Base-by-base conservation (phyloP, 148 eudicot genomes). In the Fagopyrum tataricum region DNA sequence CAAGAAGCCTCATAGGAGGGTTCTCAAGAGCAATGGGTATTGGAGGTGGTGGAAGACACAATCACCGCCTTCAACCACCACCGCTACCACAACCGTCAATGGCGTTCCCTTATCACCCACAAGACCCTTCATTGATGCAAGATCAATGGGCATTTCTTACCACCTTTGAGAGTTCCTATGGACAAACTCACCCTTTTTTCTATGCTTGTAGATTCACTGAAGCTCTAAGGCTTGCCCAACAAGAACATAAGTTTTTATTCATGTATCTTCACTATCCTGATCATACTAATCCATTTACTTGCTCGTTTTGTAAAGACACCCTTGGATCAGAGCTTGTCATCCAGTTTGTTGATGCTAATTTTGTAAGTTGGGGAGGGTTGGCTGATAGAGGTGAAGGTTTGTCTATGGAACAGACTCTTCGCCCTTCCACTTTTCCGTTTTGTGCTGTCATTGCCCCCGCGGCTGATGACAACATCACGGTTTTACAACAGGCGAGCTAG, bases 371-470 rank as follows among this genome's bases (percentile, higher is more conserved):
- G 98, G 98, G 88, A 26, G 97, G 81, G 4, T 75, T 90, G 76
- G 85, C 77, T 10, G 79, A 83, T 67, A 52, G 79, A 67, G 93
- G 93, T 0, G 97, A 91, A 72, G 97, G 96, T 43, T 74, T 84
- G 76, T 88, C 83, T 55, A 77, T 91, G 96, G 78, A 83, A 70
- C 56, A 76, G 4, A 78, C 80, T 21, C 74, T 91, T 75, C 82
- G 79, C 75, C 90, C 89, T 67, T 80, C 81, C 39, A 82, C 86
- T 49, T 91, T 87, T 73, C 98, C 98, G 0, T 95, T 91, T 41
- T 94, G 90, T 81, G 98, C 93, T 14, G 82, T 91, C 58, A 89
- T 91, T 77, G 93, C 93, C 67, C 91, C 97, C 24, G 85, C 88
- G 73, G 39, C 87, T 70, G 89, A 82, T 53, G 91, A 91, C 77